Base-by-base conservation (phyloP, 1,284 basidiomycete genomes). In the Heterobasidion irregulare region DNA sequence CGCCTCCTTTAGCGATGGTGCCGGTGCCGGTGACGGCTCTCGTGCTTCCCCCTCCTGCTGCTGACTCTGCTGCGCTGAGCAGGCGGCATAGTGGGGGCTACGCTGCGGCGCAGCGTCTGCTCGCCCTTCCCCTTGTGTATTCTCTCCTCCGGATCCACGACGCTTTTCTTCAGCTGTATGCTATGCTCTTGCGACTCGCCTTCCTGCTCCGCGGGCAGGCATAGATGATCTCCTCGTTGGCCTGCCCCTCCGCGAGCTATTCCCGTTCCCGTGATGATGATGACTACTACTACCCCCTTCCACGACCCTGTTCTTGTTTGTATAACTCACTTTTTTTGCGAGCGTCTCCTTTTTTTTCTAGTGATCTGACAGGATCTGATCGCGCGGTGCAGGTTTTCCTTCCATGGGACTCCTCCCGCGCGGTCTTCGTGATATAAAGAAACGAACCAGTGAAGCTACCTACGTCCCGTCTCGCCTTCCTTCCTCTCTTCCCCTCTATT, bases 131-230 rank as follows among this genome's bases (percentile, higher is more conserved):
- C 9, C 18, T 38, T 15, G 45, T 51, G n/a, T 18, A 46, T 36
- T 16, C 55, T 53, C 47, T 60, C 32, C 54, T 60, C 13, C 55
- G 41, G 3, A 36, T 54, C 48, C 49, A 60, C 34, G 52, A 55
- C 49, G 53, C 47, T 18, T 45, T 60, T 18, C 47, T 60, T 47
- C 59, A 55, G 12, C 50, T 60, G 33, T 60, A 60, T 41, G 55
- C 52, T 18, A 46, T 60, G 57, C 63, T 80, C 56, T 62, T 76
- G 62, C 75, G 74, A 64, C 65, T 76, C 62, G 49, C 51, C 41
- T 38, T 50, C 49, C 9, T 32, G 15, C 12, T 36, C 10, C 57
- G 52, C 8, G 35, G 32, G 35, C 49, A 38, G 44, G 46, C 13
- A 45, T 35, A 45, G 46, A 47, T 41, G 38, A n/a, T 41, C 38